Percentiles rank a stretch among this genome's conserved stretches.
These are phyloP conservation scores for Candida tallmaniae DNA, from an alignment of 805 yeast species.

Conservation along the genomic window DNA sequence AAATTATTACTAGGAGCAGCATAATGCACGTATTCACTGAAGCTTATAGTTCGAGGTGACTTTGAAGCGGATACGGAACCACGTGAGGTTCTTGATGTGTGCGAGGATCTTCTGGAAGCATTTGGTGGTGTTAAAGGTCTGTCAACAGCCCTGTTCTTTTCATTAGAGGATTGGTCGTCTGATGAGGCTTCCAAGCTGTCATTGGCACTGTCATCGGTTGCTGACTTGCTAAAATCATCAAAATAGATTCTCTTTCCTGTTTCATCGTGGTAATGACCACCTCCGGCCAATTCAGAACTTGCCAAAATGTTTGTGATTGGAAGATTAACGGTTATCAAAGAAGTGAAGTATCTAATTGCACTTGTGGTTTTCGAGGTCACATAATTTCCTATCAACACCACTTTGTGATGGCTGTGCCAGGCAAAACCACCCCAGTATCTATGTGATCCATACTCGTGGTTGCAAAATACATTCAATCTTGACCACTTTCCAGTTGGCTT, in stretches of 20 bases:
- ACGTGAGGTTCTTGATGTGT: constrained; percentile 7
- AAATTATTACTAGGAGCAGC: constrained; percentile 68
- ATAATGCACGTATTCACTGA: constrained; percentile 69
- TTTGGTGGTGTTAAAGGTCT: constrained; percentile 8
- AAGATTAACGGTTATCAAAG: constrained; percentile 46
- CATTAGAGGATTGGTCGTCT: background rate
- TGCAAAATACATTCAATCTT: constrained; percentile 48
- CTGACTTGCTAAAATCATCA: constrained; percentile 9
- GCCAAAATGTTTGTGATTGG: constrained; percentile 51
- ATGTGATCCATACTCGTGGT: constrained; percentile 51
- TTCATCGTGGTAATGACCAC: constrained; percentile 18
- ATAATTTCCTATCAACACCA: constrained; percentile 53
- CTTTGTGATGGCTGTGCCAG: constrained; percentile 77
- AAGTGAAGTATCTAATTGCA: constrained; percentile 44
- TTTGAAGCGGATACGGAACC: constrained; percentile 12
- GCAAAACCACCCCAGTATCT: constrained; percentile 64
- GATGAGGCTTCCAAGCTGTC: background rate
- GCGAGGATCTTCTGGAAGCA: constrained; percentile 9
- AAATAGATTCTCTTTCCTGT: constrained; percentile 13
- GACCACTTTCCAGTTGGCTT: constrained; percentile 61
- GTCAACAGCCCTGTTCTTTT: constrained; percentile 2
- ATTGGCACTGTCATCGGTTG: constrained; percentile 9
- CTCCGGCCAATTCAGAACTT: constrained; percentile 37
- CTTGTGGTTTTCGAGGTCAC: constrained; percentile 44
- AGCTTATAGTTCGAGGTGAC: constrained; percentile 34